phyloP scores from a whole-genome alignment of 164 flowering plant species.

The Berberis thunbergii region DNA sequence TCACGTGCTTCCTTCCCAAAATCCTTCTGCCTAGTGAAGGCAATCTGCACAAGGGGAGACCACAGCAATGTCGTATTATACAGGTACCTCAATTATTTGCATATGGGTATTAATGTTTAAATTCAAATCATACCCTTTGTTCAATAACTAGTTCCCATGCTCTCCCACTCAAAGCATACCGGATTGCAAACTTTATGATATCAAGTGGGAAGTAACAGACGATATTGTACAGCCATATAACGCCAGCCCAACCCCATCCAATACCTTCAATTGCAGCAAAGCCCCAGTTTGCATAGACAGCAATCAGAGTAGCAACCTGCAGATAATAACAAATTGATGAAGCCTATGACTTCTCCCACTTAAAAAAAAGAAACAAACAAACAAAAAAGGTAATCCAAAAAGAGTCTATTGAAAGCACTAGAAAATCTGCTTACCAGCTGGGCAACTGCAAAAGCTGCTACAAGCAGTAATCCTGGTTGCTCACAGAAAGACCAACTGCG shows the following conservation, averaged over 20 bases:
- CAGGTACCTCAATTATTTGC: neutral
- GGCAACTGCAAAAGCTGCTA: slow-evolving; percentile 59
- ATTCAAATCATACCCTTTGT: slow-evolving; percentile 53
- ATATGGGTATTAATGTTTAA: neutral
- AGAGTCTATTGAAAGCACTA: neutral
- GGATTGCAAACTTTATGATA: slow-evolving; percentile 56
- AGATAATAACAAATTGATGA: neutral
- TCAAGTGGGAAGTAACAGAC: slow-evolving; percentile 76
- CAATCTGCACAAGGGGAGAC: slow-evolving; percentile 44
- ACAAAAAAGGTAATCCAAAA: neutral
- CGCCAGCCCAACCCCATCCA: slow-evolving; percentile 99
- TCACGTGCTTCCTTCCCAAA: slow-evolving; percentile 84
- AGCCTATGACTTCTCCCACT: neutral
- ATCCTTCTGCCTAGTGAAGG: slow-evolving; percentile 85
- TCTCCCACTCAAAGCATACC: slow-evolving; percentile 66
- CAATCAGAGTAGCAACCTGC: slow-evolving; percentile 79
- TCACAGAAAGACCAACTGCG: slow-evolving; percentile 83
- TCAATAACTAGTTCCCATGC: slow-evolving; percentile 92
- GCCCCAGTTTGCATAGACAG: slow-evolving; percentile 85
- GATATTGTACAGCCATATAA: slow-evolving; percentile 77
- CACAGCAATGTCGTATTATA: neutral
- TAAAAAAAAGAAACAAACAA: too few relatives aligned
- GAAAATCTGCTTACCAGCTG: slow-evolving; percentile 50
- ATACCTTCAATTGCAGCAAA: slow-evolving; percentile 88
- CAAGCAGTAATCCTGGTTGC: slow-evolving; percentile 69